Conservation (phyloP, 441 rosid genomes). For the Eutrema salsugineum region DNA sequence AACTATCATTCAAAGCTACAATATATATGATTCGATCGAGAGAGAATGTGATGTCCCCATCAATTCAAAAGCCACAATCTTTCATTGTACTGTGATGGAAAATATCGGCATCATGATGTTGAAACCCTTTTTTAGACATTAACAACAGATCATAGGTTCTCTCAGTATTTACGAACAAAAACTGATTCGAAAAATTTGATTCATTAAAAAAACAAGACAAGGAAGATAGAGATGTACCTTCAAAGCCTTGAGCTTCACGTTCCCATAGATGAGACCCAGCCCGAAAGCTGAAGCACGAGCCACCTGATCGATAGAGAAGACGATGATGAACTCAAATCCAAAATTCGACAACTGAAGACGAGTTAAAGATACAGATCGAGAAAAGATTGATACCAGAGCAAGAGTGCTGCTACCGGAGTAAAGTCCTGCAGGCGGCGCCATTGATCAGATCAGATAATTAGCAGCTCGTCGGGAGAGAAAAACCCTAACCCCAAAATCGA, state of each 20-base stretch:
- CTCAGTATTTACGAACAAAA: not conserved
- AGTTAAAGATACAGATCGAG: slow-evolving; percentile 12
- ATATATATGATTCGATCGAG: not conserved
- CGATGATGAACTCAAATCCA: not conserved
- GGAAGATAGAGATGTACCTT: slow-evolving; percentile 18
- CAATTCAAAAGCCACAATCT: not conserved
- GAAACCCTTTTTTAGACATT: not conserved
- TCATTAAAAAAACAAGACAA: not conserved
- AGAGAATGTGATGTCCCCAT: not conserved
- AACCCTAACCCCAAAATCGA: slow-evolving; percentile 26
- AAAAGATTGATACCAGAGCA: slow-evolving; percentile 52
- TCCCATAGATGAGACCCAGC: slow-evolving; percentile 30
- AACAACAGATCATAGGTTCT: not conserved
- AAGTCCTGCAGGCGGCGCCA: slow-evolving; percentile 89
- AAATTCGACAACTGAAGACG: not conserved
- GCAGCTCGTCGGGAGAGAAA: slow-evolving; percentile 10
- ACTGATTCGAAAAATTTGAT: not conserved
- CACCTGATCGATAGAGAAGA: slow-evolving; percentile 22
- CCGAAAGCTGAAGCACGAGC: slow-evolving; percentile 37
- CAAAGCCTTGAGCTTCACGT: slow-evolving; percentile 32
- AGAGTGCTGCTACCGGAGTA: slow-evolving; percentile 92
- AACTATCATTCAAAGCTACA: not conserved
- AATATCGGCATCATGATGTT: not conserved
- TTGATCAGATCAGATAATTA: slow-evolving; percentile 17
- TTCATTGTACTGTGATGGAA: not conserved